These are phyloP conservation scores for Monilinia vaccinii-corymbosi DNA, from an alignment of 2,329 filamentous ascomycete species.

Conservation along the genomic window DNA sequence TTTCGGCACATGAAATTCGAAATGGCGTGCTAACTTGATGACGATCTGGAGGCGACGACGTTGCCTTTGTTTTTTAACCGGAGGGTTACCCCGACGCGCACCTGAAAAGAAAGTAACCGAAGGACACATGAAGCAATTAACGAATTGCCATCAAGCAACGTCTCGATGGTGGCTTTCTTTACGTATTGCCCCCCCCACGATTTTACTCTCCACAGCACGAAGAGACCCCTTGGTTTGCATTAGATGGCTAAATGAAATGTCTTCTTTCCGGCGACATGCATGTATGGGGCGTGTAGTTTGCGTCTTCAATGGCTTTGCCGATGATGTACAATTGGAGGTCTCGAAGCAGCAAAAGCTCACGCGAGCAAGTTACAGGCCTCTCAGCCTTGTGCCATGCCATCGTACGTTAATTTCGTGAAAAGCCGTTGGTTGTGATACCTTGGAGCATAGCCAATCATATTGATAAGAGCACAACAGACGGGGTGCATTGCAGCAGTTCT, in stretches of 20 bases:
- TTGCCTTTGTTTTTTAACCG: not conserved
- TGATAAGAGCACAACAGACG: not conserved
- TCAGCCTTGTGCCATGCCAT: not conserved
- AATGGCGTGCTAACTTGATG: not conserved
- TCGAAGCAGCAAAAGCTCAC: slow-evolving; percentile 1
- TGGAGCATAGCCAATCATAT: not conserved
- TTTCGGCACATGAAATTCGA: not conserved
- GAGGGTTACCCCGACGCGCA: not conserved
- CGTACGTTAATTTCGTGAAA: not conserved
- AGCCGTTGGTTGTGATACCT: not conserved
- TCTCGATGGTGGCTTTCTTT: not conserved
- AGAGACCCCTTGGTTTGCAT: not conserved
- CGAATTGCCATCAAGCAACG: not conserved
- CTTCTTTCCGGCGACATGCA: not conserved
- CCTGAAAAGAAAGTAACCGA: not conserved
- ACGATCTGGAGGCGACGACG: not conserved
- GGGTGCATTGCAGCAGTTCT: not conserved
- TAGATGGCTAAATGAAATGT: not conserved
- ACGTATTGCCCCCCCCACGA: not conserved
- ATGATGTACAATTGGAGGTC: not conserved
- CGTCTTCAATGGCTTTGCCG: not conserved
- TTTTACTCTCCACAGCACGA: not conserved
- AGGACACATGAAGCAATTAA: not conserved
- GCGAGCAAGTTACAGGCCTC: not conserved
- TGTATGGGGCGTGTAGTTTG: not conserved